A percentile compares a stretch with the other conserved stretches of the same genome.
Conservation (phyloP, 1,139 yeast species). For the Diutina ranongensis region DNA sequence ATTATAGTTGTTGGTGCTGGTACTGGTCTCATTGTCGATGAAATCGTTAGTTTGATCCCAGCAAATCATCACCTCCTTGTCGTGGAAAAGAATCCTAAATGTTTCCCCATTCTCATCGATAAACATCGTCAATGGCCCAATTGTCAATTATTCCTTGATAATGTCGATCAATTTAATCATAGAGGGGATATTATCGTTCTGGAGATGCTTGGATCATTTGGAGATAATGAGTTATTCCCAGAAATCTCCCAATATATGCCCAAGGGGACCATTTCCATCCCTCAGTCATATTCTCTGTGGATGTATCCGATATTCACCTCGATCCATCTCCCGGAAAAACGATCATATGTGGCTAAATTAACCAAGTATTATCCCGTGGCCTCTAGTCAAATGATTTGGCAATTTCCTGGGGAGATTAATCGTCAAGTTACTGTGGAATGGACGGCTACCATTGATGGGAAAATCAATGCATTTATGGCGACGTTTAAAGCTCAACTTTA, state of each 20-base stretch:
- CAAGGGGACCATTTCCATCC: conserved; percentile 39
- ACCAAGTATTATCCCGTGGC: conserved; percentile 35
- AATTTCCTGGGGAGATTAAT: neutral
- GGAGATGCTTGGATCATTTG: conserved; percentile 82
- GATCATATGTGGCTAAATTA: conserved; percentile 50
- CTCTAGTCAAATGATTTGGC: conserved; percentile 26
- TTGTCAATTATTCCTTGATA: neutral
- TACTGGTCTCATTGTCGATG: conserved; percentile 52
- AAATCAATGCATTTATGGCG: conserved; percentile 68
- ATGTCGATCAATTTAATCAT: neutral
- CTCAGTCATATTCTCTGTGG: conserved; percentile 19
- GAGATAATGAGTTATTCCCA: conserved; percentile 83
- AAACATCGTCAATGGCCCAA: neutral
- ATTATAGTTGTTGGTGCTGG: conserved; percentile 75
- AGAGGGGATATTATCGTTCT: neutral
- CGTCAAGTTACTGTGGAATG: neutral
- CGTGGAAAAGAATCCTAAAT: conserved; percentile 63
- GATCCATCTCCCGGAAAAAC: neutral
- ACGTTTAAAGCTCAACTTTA: conserved; percentile 59
- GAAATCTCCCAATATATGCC: conserved; percentile 38
- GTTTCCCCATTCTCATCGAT: conserved; percentile 34
- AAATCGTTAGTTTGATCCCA: conserved; percentile 16
- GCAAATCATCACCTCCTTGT: conserved; percentile 13
- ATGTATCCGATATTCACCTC: neutral
- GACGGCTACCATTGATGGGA: neutral